Evolutionary conservation across 2,329 filamentous ascomycete species (phyloP), one percentile per base, ranked within the genome.

Genomic region (Aureobasidium sp.): DNA sequence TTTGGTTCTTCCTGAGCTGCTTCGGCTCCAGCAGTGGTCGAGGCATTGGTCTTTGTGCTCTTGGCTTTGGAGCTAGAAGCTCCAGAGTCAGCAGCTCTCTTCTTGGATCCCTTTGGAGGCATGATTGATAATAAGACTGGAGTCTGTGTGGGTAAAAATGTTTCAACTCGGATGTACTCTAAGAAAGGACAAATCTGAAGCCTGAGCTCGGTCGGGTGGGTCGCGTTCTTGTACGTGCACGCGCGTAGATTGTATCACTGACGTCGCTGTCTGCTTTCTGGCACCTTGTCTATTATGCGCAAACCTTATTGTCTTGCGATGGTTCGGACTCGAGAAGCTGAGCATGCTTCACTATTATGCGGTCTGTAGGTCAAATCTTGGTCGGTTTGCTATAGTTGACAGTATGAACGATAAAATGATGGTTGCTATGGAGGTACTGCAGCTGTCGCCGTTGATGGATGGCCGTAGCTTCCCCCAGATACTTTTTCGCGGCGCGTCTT

Each of bases 401-500:
- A 20, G 5, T 17, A 3, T 22, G n/a, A 9, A 41, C 1, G 22
- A 34, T 5, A 25, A 45, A 25, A 25, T 22, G n/a, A 31, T 29
- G 55, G 55, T 48, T 47, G 41, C 55, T 44, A 59, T 29, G 44
- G 27, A 59, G 20, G 31, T 34, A 29, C 41, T n/a, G 53, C 22
- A 57, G 53, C 27, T 45, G n/a, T 9, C 3, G 15, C 55, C 44
- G 42, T 59, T 48, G 29, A 36, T 27, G 9, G 31, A 20, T 58
- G 55, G 42, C 31, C 12, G 55, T 59, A 59, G 55, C 55, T 59
- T 59, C 42, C 55, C 55, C 55, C 55, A 59, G 42, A 59, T 48
- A 9, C 48, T 20, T 39, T 57, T 57, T 57, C 53, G 53, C 41
- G 53, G 53, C 41, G 53, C 41, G 22, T 55, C 37, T 29, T n/a